These are phyloP conservation scores for Calvatia gigantea DNA, from an alignment of 768 basidiomycete genomes.

Conservation along the genomic window DNA sequence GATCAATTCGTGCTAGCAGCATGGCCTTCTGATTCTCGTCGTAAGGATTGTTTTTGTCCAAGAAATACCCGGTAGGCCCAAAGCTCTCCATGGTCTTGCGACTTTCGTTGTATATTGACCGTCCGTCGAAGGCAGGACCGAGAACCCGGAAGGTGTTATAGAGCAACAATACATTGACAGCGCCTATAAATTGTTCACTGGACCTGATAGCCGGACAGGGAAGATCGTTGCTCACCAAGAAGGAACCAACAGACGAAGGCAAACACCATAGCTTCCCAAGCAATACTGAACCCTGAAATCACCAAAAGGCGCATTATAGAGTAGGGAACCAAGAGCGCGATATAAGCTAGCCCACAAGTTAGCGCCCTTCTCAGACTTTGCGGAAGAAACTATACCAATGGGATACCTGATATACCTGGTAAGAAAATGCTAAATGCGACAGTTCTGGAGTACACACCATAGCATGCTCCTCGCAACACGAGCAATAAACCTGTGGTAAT, in stretches of 20 bases:
- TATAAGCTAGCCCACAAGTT: conserved; percentile 44
- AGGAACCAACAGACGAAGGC: conserved; percentile 48
- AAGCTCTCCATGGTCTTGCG: conserved; percentile 30
- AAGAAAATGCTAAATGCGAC: neutral
- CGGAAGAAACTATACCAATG: conserved; percentile 36
- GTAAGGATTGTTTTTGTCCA: conserved; percentile 17
- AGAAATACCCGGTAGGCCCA: conserved; percentile 17
- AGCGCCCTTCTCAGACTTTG: neutral
- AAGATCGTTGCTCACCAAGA: conserved; percentile 43
- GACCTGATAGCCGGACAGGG: neutral
- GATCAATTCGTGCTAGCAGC: neutral
- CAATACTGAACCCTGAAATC: conserved; percentile 45
- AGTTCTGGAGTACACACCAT: conserved; percentile 48
- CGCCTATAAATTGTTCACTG: conserved; percentile 35
- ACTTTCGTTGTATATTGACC: conserved; percentile 19
- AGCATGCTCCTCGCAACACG: conserved; percentile 67
- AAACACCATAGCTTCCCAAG: conserved; percentile 45
- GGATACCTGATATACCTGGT: conserved; percentile 45
- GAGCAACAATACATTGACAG: conserved; percentile 63
- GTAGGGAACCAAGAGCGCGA: conserved; percentile 55
- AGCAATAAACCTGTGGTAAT: conserved; percentile 59
- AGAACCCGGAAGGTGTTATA: conserved; percentile 68
- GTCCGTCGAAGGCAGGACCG: conserved; percentile 43
- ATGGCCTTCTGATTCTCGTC: neutral
- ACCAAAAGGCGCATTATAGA: conserved; percentile 46